Evolutionary conservation across 2,329 filamentous ascomycete genomes (phyloP).

Genomic region (Sporothrix humicola): DNA sequence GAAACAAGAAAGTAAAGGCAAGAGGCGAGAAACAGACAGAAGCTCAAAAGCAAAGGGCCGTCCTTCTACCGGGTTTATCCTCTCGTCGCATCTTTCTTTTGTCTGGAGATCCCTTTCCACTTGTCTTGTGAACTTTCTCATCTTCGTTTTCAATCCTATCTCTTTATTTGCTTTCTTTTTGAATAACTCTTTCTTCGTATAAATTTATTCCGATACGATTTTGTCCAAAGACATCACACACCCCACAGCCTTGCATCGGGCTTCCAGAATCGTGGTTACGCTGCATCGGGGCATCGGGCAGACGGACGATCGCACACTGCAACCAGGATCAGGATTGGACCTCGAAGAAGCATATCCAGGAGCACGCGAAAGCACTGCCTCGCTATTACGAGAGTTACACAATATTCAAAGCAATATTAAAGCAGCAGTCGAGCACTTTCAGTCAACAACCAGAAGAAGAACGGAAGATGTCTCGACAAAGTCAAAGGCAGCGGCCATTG

Average conservation of each 20-base stretch:
- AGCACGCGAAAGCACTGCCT: neutral
- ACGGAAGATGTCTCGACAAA: conserved; percentile 1
- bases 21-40: neutral
- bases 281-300: conserved; percentile 13
- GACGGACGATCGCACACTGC: conserved; percentile 8
- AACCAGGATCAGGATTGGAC: neutral
- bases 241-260: conserved; percentile 13
- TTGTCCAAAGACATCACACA: neutral
- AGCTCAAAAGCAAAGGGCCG: neutral
- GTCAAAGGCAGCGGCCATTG: conserved; percentile 7
- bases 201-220: too few relatives aligned
- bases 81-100: neutral
- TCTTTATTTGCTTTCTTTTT: neutral
- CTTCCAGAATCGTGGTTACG: conserved; percentile 8
- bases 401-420: too few relatives aligned
- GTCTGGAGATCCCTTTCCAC: neutral
- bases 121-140: neutral
- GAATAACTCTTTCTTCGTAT: too few relatives aligned
- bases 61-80: neutral
- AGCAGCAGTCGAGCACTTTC: too few relatives aligned
- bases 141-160: neutral
- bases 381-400: neutral
- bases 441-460: neutral
- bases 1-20: neutral
- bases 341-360: neutral